Evolutionary conservation across 2,329 filamentous ascomycete genomes (phyloP).

Genomic region (Xylariaceae sp.): DNA sequence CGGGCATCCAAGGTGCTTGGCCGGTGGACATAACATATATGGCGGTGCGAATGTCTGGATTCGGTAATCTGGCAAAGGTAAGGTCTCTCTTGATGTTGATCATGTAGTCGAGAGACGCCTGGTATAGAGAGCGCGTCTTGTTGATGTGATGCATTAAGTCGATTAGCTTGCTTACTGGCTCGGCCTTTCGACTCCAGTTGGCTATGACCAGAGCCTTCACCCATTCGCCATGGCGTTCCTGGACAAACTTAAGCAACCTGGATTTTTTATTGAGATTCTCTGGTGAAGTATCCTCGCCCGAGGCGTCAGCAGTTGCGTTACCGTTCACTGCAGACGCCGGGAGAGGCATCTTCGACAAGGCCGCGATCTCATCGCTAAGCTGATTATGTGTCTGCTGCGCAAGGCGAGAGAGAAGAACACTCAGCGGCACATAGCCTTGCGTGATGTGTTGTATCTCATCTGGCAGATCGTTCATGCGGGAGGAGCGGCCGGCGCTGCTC

Average conservation of each 20-base stretch:
- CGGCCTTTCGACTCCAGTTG: conserved; percentile 79
- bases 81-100: conserved; percentile 70
- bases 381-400: conserved; percentile 80
- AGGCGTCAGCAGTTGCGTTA: conserved; percentile 38
- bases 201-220: conserved; percentile 88
- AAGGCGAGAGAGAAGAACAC: conserved; percentile 68
- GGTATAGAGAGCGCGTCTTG: conserved; percentile 55
- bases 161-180: conserved; percentile 79
- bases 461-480: conserved; percentile 53
- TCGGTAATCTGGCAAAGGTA: conserved; percentile 68
- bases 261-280: conserved; percentile 74
- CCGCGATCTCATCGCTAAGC: conserved; percentile 63
- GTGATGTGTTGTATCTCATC: conserved; percentile 66
- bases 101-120: conserved; percentile 55
- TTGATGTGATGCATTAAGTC: conserved; percentile 76
- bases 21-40: conserved; percentile 78
- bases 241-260: conserved; percentile 68
- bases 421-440: conserved; percentile 69
- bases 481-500: conserved; percentile 25
- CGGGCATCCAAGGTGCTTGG: conserved; percentile 70
- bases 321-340: conserved; percentile 50
- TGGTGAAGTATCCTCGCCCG: conserved; percentile 50
- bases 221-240: conserved; percentile 77
- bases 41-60: conserved; percentile 86
- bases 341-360: conserved; percentile 64